Evolutionary conservation across 2,329 filamentous ascomycete species (phyloP), one percentile per base, ranked within the genome.

Genomic region (Davidsoniella neocaledoniae): DNA sequence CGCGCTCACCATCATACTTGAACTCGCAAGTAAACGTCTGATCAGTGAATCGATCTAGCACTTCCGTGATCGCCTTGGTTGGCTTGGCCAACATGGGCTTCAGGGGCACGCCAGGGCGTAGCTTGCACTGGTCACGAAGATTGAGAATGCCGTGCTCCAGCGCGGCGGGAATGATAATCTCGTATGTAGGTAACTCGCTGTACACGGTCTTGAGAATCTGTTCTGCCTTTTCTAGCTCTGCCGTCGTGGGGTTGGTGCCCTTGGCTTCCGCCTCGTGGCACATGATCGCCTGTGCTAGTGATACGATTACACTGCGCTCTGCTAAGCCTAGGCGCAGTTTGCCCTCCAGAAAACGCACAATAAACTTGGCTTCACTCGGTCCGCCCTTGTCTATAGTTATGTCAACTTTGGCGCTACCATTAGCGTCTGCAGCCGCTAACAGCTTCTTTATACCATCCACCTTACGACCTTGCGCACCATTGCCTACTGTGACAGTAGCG

Each of bases 1-100:
- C 91, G 61, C 91, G 76, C 65, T 98, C 91, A 45, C 91, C 91
- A 59, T 98, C 91, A 60, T 98, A 98, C 64, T 98, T 98, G 72
- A 94, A 98, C 63, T 98, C 91, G 66, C 91, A 98, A 1, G 91
- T 96, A 60, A 98, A 98, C 23, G 82, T 83, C 61, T 94, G 91
- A 55, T 84, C 80, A 62, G 96, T 91, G 56, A 98, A 98, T 4
- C 91, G 84, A 64, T 98, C 90, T 9, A 98, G 73, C 0, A 98
- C 91, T 66, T 98, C 91, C 1, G 88, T 94, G 58, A 98, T 95
- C 4, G 91, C 88, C 64, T 98, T 98, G 8, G 91, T 98, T 2
- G 91, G 91, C 60, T 96, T 96, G 17, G 91, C 91, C 68, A 98
- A 73, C 91, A 98, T 98, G 58, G 91, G 91, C 65, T 98, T 98